Evolutionary conservation across 192 early-diverging fungal species (phyloP), one percentile per base, ranked within the genome.

Genomic region (Umbelopsis sp.): DNA sequence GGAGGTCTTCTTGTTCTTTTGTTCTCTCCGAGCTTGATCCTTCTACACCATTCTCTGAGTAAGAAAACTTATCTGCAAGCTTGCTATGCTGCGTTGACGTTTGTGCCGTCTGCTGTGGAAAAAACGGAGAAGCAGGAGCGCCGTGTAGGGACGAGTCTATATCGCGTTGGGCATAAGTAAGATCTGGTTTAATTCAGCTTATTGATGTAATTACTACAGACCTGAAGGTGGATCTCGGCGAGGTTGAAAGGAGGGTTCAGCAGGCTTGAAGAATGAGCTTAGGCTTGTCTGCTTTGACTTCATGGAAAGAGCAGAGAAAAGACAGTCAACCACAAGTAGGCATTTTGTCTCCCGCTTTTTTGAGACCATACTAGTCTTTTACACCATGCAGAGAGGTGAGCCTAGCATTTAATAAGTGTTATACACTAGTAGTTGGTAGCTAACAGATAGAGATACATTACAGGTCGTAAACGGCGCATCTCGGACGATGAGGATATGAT

Each of bases 401-500:
- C 8, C 16, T 62, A 26, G 26, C 56, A 32, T 20, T 62, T 62
- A 11, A 4, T n/a, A 14, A 34, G 1, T n/a, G 1, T 36, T 20
- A 12, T 14, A 34, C 4, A 62, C 12, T 12, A 7, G 1, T 6
- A 36, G 3, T 31, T 32, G 12, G 12, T 34, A 14, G 5, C 26
- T 34, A 2, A 34, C 26, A 17, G 3, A 11, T 62, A 34, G 8
- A 34, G 5, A 20, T 10, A 38, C 10, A 10, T 38, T 38, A 11
- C 71, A 78, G 77, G 77, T 22, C 68, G 72, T 16, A 78, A 78
- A 45, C 72, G 77, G 17, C 72, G 77, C 24, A 70, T 66, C 45
- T 72, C 71, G 5, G 77, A 78, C 70, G 77, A 78, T 70, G 77
- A 78, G 45, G 77, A 78, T 47, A 78, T 78, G 77, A 22, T n/a